Evolutionary conservation across 1,284 basidiomycete species (phyloP).

Genomic region (Pseudozyma thailandica): DNA sequence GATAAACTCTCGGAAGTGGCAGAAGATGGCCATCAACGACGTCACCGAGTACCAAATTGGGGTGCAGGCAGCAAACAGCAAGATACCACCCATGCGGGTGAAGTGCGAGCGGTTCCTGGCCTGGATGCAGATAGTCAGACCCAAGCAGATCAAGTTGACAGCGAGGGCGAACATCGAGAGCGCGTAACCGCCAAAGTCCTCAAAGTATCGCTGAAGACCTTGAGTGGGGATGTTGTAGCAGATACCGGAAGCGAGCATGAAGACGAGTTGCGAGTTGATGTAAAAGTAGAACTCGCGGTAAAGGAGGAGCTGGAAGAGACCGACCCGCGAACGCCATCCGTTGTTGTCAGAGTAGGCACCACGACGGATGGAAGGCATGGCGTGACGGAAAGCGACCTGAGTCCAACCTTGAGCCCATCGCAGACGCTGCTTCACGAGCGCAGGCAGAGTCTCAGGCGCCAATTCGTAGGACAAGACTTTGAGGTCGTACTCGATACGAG

Average conservation of each 20-base stretch:
- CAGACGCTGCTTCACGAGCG: constrained; percentile 58
- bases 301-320: constrained; percentile 56
- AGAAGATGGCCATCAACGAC: constrained; percentile 54
- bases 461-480: constrained; percentile 57
- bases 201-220: constrained; percentile 42
- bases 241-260: constrained; percentile 50
- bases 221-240: constrained; percentile 46
- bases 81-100: constrained; percentile 43
- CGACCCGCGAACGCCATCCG: constrained; percentile 46
- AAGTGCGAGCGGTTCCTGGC: constrained; percentile 53
- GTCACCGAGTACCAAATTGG: constrained; percentile 56
- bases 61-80: constrained; percentile 45
- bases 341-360: constrained; percentile 55
- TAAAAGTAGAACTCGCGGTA: constrained; percentile 61
- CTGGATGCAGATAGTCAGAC: constrained; percentile 48
- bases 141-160: constrained; percentile 50
- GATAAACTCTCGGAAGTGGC: constrained; percentile 59
- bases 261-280: constrained; percentile 52
- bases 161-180: constrained; percentile 50
- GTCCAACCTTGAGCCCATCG: constrained; percentile 64
- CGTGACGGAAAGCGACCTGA: constrained; percentile 59
- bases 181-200: constrained; percentile 48
- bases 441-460: constrained; percentile 55
- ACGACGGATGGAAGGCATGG: constrained; percentile 45
- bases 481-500: constrained; percentile 59